Percentiles rank a stretch among this genome's conserved stretches.
These are phyloP conservation scores for Solanum hybrid DNA, from an alignment of 305 asterid genomes.

Conservation along the genomic window DNA sequence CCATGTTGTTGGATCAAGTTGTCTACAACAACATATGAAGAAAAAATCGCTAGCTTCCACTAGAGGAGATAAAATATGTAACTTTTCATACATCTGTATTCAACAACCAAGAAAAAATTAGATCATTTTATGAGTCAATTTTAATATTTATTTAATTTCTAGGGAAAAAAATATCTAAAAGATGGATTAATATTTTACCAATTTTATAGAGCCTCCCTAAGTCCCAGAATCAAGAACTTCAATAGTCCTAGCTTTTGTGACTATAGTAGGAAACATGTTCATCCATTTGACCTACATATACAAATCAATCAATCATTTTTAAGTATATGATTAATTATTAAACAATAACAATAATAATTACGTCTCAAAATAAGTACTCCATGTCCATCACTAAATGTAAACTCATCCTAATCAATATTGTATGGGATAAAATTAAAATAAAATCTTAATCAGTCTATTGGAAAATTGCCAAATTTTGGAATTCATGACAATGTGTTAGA, in stretches of 20 bases:
- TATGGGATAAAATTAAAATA: not conserved
- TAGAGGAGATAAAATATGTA: not conserved
- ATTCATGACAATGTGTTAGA: not conserved
- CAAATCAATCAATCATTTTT: too few species aligned
- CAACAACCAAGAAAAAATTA: not conserved
- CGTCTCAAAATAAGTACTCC: not conserved
- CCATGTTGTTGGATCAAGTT: not conserved
- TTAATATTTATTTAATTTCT: not conserved
- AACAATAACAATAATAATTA: not conserved
- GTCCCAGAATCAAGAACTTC: conserved; percentile 37
- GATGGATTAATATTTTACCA: conserved; percentile 21
- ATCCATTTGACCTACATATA: conserved; percentile 38
- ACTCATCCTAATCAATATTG: not conserved
- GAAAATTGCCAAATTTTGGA: not conserved
- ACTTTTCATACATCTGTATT: not conserved
- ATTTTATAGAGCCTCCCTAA: conserved; percentile 34
- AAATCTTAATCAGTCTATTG: not conserved
- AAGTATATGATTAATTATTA: not conserved
- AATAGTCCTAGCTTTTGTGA: conserved; percentile 35
- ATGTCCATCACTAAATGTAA: not conserved
- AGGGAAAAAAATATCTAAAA: not conserved
- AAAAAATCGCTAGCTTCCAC: not conserved
- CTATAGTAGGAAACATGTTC: conserved; percentile 51
- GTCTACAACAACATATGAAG: not conserved
- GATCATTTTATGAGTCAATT: not conserved